A percentile compares a stretch with the other conserved stretches of the same genome.
phyloP scores from a whole-genome alignment of 352 stramenopile species.

The Albugo candida region DNA sequence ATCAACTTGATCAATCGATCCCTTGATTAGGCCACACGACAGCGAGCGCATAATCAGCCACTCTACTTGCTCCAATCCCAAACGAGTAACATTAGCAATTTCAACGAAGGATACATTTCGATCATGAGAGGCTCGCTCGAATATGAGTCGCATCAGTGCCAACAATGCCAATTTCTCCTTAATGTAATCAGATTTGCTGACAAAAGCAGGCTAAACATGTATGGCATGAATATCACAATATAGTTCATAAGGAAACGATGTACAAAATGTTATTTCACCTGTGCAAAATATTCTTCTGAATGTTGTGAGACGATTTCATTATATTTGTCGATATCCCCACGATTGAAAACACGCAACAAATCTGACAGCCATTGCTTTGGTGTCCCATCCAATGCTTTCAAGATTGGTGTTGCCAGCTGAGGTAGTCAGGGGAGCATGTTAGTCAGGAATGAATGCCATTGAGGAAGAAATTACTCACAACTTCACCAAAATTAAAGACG shows the following conservation, averaged over 20 bases:
- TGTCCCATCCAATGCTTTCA: conserved; percentile 78
- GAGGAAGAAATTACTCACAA: conserved; percentile 36
- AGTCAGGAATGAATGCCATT: neutral
- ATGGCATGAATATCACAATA: neutral
- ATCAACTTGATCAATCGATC: conserved; percentile 84
- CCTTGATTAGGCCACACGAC: conserved; percentile 90
- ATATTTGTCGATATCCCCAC: conserved; percentile 90
- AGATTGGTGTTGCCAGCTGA: conserved; percentile 83
- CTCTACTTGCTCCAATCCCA: conserved; percentile 87
- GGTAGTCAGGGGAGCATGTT: neutral
- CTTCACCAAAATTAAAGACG: conserved; percentile 98
- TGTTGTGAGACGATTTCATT: conserved; percentile 67
- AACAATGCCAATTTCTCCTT: conserved; percentile 97
- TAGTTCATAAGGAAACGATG: neutral
- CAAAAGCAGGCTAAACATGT: conserved; percentile 69
- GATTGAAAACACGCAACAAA: conserved; percentile 86
- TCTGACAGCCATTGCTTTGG: conserved; percentile 89
- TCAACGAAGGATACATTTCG: conserved; percentile 86
- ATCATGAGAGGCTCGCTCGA: conserved; percentile 87
- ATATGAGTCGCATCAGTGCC: conserved; percentile 93
- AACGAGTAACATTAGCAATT: conserved; percentile 76
- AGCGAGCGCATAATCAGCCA: conserved; percentile 97
- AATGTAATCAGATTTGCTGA: conserved; percentile 86
- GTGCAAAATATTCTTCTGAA: conserved; percentile 64
- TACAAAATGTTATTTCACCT: conserved; percentile 5